These are phyloP conservation scores for Aspergillus brasiliensis DNA, from an alignment of 2,329 filamentous ascomycete genomes.

Conservation along the genomic window DNA sequence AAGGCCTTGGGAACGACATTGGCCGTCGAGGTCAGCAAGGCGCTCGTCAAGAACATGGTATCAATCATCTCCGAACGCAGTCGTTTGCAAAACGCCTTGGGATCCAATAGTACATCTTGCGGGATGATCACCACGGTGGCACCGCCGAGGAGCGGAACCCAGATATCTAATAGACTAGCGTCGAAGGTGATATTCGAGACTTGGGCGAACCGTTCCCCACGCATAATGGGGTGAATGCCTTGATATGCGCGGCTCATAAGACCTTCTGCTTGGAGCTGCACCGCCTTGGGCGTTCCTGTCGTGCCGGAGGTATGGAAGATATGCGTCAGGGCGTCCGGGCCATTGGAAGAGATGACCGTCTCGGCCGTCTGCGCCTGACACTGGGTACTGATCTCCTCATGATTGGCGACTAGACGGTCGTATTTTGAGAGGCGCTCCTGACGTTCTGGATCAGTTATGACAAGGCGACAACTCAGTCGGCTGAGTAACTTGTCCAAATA, in stretches of 20 bases:
- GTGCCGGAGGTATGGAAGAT: slow-evolving; percentile 27
- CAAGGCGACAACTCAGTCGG: slow-evolving; percentile 8
- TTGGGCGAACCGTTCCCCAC: slow-evolving; percentile 5
- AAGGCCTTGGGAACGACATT: slow-evolving; percentile 4
- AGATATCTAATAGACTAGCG: slow-evolving; percentile 11
- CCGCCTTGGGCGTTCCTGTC: slow-evolving; percentile 25
- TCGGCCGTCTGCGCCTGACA: no score
- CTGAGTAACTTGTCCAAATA: slow-evolving; percentile 19
- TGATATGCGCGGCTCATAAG: not conserved
- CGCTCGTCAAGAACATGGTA: no score
- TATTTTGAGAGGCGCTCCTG: not conserved
- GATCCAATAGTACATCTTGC: slow-evolving; percentile 7
- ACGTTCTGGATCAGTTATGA: slow-evolving; percentile 13
- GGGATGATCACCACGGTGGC: slow-evolving; percentile 10
- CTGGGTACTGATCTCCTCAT: not conserved
- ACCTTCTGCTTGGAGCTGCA: not conserved
- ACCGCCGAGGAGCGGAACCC: slow-evolving; percentile 9
- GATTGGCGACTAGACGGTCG: not conserved
- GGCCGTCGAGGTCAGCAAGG: not conserved
- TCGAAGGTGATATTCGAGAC: slow-evolving; percentile 14
- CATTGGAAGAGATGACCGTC: not conserved
- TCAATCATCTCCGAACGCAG: not conserved
- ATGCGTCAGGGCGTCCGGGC: not conserved
- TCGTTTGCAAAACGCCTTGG: not conserved
- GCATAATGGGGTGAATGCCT: not conserved